phyloP scores from a whole-genome alignment of 2,329 filamentous ascomycete genomes.

The Sphaerulina vaccinii region DNA sequence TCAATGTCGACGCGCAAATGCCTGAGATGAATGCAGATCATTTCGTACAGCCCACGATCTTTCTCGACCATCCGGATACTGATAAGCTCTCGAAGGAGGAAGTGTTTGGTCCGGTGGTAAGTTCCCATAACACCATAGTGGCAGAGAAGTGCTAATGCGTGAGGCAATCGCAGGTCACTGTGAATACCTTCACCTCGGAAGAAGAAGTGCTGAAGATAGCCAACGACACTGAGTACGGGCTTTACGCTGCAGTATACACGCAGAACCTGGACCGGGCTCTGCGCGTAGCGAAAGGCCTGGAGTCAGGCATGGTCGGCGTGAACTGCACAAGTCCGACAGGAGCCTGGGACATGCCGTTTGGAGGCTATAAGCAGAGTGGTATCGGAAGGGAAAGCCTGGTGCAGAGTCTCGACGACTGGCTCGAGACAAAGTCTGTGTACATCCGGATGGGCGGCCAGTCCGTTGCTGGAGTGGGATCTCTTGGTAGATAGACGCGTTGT shows the following conservation, averaged over 20 bases:
- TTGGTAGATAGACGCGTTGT: no score
- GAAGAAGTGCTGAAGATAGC: slow-evolving; percentile 71
- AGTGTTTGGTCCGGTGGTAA: slow-evolving; percentile 74
- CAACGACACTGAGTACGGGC: slow-evolving; percentile 79
- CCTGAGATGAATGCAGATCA: background rate
- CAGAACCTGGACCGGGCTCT: slow-evolving; percentile 56
- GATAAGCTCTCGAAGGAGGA: slow-evolving; percentile 85
- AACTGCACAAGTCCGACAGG: slow-evolving; percentile 4
- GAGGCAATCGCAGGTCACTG: no score
- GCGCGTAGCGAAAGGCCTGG: slow-evolving; percentile 44
- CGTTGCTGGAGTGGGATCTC: no score
- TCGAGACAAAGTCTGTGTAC: no score
- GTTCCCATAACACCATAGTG: no score
- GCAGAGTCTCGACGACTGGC: no score
- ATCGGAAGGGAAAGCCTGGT: background rate
- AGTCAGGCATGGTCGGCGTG: slow-evolving; percentile 52
- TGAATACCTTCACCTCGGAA: slow-evolving; percentile 63
- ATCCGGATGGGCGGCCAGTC: no score
- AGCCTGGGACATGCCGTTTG: slow-evolving; percentile 11
- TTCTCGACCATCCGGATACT: slow-evolving; percentile 64
- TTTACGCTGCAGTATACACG: slow-evolving; percentile 70
- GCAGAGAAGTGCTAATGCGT: no score
- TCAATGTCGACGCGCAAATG: no score
- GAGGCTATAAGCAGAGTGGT: slow-evolving; percentile 9
- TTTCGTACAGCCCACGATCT: slow-evolving; percentile 41